Evolutionary conservation across 805 yeast species (phyloP).

Genomic region (Isabelozyma pseudorhagii): DNA sequence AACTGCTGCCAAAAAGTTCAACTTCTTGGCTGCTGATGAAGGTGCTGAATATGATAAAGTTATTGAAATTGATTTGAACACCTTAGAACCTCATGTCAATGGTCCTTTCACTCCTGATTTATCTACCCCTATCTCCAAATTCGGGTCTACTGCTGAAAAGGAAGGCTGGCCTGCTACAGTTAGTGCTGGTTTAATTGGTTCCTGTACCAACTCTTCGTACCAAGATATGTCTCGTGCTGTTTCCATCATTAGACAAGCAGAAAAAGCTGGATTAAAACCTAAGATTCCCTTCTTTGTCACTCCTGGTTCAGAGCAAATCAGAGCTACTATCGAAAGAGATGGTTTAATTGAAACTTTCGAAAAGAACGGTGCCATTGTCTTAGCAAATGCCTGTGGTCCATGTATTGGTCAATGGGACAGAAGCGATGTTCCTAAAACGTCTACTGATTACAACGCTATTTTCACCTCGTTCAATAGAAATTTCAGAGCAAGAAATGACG

Average conservation of each 20-base stretch:
- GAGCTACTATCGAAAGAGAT: slow-evolving; percentile 96
- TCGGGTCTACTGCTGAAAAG: slow-evolving; percentile 64
- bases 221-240: slow-evolving; percentile 98
- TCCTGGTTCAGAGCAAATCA: slow-evolving; percentile 97
- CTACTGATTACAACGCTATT: slow-evolving; percentile 76
- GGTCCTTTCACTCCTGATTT: slow-evolving; percentile 99
- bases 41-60: slow-evolving; percentile 91
- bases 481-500: slow-evolving; percentile 97
- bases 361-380: slow-evolving; percentile 84
- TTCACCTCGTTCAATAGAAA: slow-evolving; percentile 97
- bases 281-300: slow-evolving; percentile 91
- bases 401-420: slow-evolving; percentile 99
- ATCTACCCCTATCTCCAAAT: slow-evolving; percentile 85
- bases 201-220: slow-evolving; percentile 97
- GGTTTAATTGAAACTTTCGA: slow-evolving; percentile 80
- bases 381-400: slow-evolving; percentile 99
- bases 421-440: slow-evolving; percentile 63
- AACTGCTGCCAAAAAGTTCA: slow-evolving; percentile 51
- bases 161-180: slow-evolving; percentile 86
- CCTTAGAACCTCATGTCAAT: slow-evolving; percentile 90
- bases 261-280: slow-evolving; percentile 80
- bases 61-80: slow-evolving; percentile 81
- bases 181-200: slow-evolving; percentile 93
- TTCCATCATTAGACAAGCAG: slow-evolving; percentile 85
- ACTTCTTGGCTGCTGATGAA: slow-evolving; percentile 76